A percentile compares a stretch with the other conserved stretches of the same genome.
These are phyloP conservation scores for Abrus pulchellus DNA, from an alignment of 306 rosid species.

Conservation along the genomic window DNA sequence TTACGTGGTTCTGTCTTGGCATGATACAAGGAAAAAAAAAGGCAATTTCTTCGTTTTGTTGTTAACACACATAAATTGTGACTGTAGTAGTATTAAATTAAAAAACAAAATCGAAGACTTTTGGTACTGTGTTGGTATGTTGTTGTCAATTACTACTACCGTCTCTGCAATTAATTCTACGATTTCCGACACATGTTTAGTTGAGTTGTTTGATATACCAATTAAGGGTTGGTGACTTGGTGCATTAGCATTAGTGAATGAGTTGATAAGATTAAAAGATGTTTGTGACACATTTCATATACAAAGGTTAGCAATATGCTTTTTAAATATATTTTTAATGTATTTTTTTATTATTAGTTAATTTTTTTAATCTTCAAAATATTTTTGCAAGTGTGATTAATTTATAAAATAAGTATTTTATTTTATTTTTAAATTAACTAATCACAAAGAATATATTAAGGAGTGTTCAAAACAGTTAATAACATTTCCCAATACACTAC, in stretches of 20 bases:
- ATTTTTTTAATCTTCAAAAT: too few relatives aligned
- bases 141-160: neutral
- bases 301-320: too few relatives aligned
- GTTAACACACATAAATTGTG: neutral
- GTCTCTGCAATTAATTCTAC: neutral
- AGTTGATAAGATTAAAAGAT: neutral
- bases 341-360: too few relatives aligned
- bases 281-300: too few relatives aligned
- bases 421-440: too few relatives aligned
- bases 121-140: neutral
- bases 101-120: neutral
- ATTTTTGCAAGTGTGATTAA: too few relatives aligned
- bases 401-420: too few relatives aligned
- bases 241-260: neutral
- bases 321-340: too few relatives aligned
- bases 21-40: neutral
- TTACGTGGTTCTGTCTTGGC: constrained; percentile 27
- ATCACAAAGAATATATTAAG: too few relatives aligned
- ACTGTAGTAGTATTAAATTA: neutral
- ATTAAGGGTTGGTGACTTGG: constrained; percentile 10
- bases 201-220: neutral
- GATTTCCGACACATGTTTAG: neutral
- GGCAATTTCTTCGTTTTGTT: neutral
- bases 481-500: too few relatives aligned
- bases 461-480: too few relatives aligned